Conservation (phyloP, 2,329 filamentous ascomycete species). For the Botrytis paeoniae region DNA sequence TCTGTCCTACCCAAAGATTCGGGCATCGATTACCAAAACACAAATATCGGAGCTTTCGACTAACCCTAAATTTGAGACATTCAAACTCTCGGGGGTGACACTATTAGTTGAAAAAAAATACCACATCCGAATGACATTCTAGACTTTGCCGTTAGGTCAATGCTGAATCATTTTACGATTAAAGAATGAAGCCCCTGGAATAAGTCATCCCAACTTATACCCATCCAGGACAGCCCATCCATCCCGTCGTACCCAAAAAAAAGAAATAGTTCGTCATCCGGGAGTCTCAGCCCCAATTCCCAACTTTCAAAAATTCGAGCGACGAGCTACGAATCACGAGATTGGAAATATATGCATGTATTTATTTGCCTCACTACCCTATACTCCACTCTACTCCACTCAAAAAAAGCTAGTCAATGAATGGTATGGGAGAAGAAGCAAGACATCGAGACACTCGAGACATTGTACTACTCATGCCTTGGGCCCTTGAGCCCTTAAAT, state of each 20-base stretch:
- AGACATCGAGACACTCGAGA: not conserved
- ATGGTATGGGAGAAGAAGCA: not conserved
- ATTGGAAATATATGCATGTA: not conserved
- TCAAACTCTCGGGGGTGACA: not conserved
- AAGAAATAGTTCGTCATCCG: not conserved
- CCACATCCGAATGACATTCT: not conserved
- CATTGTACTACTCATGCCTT: conserved; percentile 1
- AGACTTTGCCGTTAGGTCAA: not conserved
- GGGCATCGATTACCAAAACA: not conserved
- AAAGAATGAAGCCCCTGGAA: not conserved
- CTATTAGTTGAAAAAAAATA: not conserved
- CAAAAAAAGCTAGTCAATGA: not conserved
- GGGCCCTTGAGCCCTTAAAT: not conserved
- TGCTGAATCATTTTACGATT: not conserved
- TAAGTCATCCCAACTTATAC: not conserved
- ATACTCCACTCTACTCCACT: not conserved
- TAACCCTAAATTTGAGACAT: not conserved
- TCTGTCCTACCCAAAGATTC: not conserved
- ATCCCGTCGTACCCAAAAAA: not conserved
- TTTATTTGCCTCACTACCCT: not conserved
- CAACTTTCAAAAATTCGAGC: not conserved
- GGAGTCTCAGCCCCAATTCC: not conserved
- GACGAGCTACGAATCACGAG: not conserved
- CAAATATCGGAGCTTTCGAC: not conserved
- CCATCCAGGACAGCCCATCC: not conserved